Base-by-base conservation (phyloP, 768 basidiomycete species). In the Kwoniella mangroviensis region DNA sequence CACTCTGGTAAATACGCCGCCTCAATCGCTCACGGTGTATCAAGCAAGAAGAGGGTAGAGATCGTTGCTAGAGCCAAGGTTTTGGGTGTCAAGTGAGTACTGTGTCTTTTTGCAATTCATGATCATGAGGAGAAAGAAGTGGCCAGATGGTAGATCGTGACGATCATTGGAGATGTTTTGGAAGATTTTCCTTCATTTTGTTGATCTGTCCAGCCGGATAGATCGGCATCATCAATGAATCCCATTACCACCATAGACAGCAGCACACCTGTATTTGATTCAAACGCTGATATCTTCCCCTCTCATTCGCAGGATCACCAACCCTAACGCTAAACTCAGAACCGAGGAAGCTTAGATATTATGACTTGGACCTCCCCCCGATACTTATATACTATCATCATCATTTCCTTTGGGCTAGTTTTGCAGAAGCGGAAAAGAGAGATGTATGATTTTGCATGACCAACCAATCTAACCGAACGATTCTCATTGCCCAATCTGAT, bases 1-100 rank as follows among this genome's bases (percentile, higher is more conserved):
- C 95, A 98, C 89, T 95, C 93, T 89, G 93, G 93, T 87, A 90
- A 86, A 80, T 98, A 91, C 83, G 90, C 94, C 59, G 97, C 94
- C 64, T 93, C 96, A 84, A 94, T 99, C 78, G 97, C 97, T 63
- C 95, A 97, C 88, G 90, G 89, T 76, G 94, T 99, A 74, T 92
- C 91, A 86, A 92, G 92, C 87, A 91, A 93, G 84, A 98, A 98
- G 88, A 92, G 97, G 77, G 90, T 90, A 65, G 85, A 88, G 67
- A 94, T 99, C 77, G 86, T 98, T 61, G 93, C 95, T 85, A 88
- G 94, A 91, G 85, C 85, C 49, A 84, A 83, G 81, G 84, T 85
- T 62, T 71, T 84, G 76, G 90, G 91, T 69, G 87, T 98, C 85
- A 98, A 95, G 83, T 82, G 74, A 76, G 81, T 80, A 13, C 2